Conservation (phyloP, 148 eudicot species). For the Rhododendron ferrugineum region DNA sequence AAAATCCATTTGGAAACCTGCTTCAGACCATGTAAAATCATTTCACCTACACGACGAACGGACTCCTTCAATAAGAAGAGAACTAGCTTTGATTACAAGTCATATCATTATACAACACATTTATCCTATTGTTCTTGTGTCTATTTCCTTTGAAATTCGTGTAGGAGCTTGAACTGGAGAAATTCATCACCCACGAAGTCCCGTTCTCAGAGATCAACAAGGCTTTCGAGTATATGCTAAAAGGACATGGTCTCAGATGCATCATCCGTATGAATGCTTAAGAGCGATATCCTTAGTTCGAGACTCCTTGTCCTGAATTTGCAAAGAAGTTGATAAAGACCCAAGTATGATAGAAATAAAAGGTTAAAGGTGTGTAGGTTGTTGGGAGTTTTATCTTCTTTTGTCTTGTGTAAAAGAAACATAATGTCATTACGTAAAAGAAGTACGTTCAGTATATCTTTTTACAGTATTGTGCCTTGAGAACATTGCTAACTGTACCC, state of each 20-base stretch:
- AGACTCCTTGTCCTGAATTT: not conserved
- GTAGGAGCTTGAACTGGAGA: conserved; percentile 11
- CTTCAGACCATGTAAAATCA: not conserved
- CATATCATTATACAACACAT: not conserved
- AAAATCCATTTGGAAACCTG: not conserved
- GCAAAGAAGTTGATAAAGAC: not conserved
- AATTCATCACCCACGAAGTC: conserved; percentile 54
- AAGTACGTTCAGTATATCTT: not conserved
- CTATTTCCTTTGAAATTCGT: not conserved
- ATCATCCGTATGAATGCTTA: conserved; percentile 30
- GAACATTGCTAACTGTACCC: too few species aligned
- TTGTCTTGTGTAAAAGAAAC: too few species aligned
- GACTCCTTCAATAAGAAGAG: not conserved
- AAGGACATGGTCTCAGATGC: conserved; percentile 49
- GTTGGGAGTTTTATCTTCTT: too few species aligned
- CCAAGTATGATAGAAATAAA: too few species aligned
- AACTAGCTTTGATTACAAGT: not conserved
- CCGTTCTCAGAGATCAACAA: conserved; percentile 49
- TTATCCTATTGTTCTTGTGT: not conserved
- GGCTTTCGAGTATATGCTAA: conserved; percentile 52
- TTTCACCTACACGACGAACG: not conserved
- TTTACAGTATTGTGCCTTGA: not conserved
- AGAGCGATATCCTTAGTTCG: not conserved
- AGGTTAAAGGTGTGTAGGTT: too few species aligned
- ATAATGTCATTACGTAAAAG: too few species aligned